phyloP scores from a whole-genome alignment of 2,329 filamentous ascomycete species.

The Phaeophleospora eucalypticola region DNA sequence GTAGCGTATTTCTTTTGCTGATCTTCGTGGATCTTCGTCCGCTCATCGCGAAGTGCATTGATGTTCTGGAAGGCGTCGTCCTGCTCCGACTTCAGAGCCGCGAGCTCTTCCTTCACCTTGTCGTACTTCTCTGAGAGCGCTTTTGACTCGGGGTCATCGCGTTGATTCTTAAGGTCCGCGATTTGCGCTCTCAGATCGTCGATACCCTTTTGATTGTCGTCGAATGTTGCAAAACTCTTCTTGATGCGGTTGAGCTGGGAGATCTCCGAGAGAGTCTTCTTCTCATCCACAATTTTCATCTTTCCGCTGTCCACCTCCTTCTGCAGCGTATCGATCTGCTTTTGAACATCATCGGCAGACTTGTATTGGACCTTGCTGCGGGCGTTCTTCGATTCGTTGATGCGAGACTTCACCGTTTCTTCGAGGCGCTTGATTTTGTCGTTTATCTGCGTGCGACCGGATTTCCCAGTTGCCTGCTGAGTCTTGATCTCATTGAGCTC shows the following conservation, averaged over 20 bases:
- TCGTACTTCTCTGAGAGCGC: slow-evolving; percentile 82
- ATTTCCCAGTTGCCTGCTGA: slow-evolving; percentile 85
- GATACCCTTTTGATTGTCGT: slow-evolving; percentile 78
- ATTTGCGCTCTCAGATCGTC: slow-evolving; percentile 83
- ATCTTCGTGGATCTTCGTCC: slow-evolving; percentile 74
- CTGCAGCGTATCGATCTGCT: slow-evolving; percentile 74
- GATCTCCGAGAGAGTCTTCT: slow-evolving; percentile 83
- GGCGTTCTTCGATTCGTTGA: slow-evolving; percentile 81
- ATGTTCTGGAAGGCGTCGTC: slow-evolving; percentile 87
- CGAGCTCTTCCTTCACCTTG: slow-evolving; percentile 80
- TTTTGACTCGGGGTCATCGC: slow-evolving; percentile 89
- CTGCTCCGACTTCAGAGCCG: slow-evolving; percentile 85
- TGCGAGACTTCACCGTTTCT: slow-evolving; percentile 78
- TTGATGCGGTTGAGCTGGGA: slow-evolving; percentile 78
- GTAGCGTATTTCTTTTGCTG: slow-evolving; percentile 81
- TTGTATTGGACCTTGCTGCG: slow-evolving; percentile 80
- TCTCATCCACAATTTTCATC: slow-evolving; percentile 97
- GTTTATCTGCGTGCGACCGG: slow-evolving; percentile 68
- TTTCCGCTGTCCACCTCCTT: slow-evolving; percentile 81
- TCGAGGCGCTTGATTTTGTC: slow-evolving; percentile 93
- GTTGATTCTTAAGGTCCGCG: slow-evolving; percentile 77
- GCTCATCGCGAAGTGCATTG: slow-evolving; percentile 78
- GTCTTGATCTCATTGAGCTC: slow-evolving; percentile 79
- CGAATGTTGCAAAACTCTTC: slow-evolving; percentile 85
- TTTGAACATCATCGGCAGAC: slow-evolving; percentile 80